Base-by-base conservation (phyloP, 2,329 filamentous ascomycete genomes). In the Venturia effusa region DNA sequence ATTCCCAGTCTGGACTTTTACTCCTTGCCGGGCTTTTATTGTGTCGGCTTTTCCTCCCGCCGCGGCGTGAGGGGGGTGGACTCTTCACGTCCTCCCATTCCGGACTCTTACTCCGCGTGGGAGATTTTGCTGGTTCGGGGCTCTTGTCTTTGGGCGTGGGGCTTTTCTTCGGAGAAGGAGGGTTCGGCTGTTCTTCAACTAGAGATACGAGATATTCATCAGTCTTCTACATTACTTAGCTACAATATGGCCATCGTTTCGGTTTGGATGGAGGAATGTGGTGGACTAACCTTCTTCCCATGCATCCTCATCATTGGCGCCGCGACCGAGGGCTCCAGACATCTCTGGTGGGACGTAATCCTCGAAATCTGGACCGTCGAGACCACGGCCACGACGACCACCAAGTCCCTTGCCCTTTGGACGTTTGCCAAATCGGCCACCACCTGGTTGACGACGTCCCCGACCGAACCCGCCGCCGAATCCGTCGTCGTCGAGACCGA, bases 121-220 rank as follows among this genome's bases (percentile, higher is more conserved):
- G 51, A 34, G 27, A n/a, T 34, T 34, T 57, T 34, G 13, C 51
- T 10, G 15, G 51, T 19, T n/a, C 51, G 19, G 51, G 30, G 13
- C 27, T 57, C 51, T 57, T 57, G 24, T 3, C 51, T 22, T 57
- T 57, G 5, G 22, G 45, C 10, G 22, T 3, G 22, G 51, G 51
- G 17, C 51, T 37, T 22, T 34, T 57, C 51, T 57, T 57, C 10
- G 51, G 51, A 34, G 27, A n/a, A n/a, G 51, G 15, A 57, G 51
- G 51, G 6, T 15, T 32, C 17, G 27, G 27, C n/a, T 57, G 1
- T 32, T 34, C 51, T 34, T 57, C 51, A 57, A 57, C 51, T 60
- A 60, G 32, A 60, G 59, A 60, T 39, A n/a, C 30, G 40, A 43
- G 34, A 60, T 37, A 60, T 13, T 37, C 30, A 59, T 40, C 59